Evolutionary conservation across 306 rosid genomes (phyloP).

Genomic region (Vicia villosa): DNA sequence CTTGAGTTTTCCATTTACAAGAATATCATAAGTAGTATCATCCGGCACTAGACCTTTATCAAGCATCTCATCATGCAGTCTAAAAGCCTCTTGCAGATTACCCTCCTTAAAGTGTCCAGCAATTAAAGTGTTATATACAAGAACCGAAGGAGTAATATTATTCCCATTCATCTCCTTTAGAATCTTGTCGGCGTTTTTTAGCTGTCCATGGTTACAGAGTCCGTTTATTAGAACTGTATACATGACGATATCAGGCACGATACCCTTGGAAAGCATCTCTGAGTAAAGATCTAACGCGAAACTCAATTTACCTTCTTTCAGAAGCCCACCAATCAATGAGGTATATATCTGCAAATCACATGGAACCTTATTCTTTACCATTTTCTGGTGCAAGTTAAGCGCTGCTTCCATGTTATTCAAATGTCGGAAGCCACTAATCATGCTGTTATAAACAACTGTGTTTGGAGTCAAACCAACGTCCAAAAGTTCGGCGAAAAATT

Average conservation of each 20-base stretch:
- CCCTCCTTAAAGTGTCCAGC: constrained; percentile 73
- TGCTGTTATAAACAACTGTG: constrained; percentile 61
- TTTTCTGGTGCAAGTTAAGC: constrained; percentile 57
- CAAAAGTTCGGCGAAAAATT: constrained; percentile 58
- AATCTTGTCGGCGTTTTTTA: constrained; percentile 62
- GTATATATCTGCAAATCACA: constrained; percentile 68
- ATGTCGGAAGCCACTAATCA: constrained; percentile 65
- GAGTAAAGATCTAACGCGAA: constrained; percentile 67
- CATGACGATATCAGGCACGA: constrained; percentile 59
- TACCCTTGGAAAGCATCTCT: constrained; percentile 73
- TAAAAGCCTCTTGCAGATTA: constrained; percentile 67
- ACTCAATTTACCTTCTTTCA: constrained; percentile 57
- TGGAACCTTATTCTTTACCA: constrained; percentile 58
- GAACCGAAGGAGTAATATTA: constrained; percentile 53
- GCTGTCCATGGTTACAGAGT: constrained; percentile 62
- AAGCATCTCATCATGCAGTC: constrained; percentile 87
- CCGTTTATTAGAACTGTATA: constrained; percentile 58
- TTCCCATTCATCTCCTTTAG: constrained; percentile 60
- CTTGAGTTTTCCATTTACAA: constrained; percentile 62
- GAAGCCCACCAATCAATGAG: constrained; percentile 59
- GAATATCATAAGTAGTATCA: constrained; percentile 63
- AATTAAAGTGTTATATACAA: constrained; percentile 66
- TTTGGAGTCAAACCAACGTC: constrained; percentile 76
- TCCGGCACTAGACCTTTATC: constrained; percentile 74
- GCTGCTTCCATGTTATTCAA: constrained; percentile 70